Evolutionary conservation across 257 asterid genomes (phyloP).

Genomic region (Dorcoceras hygrometricum): DNA sequence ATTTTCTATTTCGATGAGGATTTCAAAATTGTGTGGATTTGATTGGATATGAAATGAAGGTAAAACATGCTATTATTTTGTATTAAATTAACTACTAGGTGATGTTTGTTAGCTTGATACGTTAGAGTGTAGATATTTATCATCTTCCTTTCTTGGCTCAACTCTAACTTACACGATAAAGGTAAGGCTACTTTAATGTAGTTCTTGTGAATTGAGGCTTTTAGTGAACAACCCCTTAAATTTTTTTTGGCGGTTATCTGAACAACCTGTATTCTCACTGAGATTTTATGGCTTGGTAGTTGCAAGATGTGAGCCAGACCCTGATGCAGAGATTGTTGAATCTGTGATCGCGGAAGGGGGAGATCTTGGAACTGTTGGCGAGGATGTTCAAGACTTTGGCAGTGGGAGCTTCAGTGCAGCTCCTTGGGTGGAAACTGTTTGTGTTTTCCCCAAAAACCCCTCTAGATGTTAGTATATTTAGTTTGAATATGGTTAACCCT

Average conservation of each 20-base stretch:
- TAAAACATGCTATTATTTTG: no score
- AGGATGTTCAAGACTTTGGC: slow-evolving; percentile 75
- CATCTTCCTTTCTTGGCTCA: no score
- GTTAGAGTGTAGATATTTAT: no score
- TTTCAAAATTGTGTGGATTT: slow-evolving; percentile 3
- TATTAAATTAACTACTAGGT: no score
- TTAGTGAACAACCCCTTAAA: no score
- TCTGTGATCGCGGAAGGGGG: slow-evolving; percentile 41
- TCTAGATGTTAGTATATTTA: slow-evolving; percentile 49
- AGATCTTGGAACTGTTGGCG: slow-evolving; percentile 85
- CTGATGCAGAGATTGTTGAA: slow-evolving; percentile 54
- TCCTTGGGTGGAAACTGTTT: slow-evolving; percentile 76
- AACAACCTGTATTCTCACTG: slow-evolving; percentile 1
- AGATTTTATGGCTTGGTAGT: slow-evolving; percentile 37
- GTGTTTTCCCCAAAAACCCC: slow-evolving; percentile 90
- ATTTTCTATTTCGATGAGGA: neutral
- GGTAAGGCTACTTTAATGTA: no score
- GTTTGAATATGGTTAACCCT: neutral
- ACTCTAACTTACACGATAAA: no score
- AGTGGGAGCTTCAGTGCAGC: slow-evolving; percentile 72
- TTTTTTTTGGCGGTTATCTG: no score
- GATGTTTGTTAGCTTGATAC: neutral
- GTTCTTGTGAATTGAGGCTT: no score
- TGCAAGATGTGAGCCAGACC: slow-evolving; percentile 65
- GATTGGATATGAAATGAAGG: slow-evolving; percentile 8